These are phyloP conservation scores for Tolypocladium tundrense DNA, from an alignment of 2,329 filamentous ascomycete species.

Conservation along the genomic window DNA sequence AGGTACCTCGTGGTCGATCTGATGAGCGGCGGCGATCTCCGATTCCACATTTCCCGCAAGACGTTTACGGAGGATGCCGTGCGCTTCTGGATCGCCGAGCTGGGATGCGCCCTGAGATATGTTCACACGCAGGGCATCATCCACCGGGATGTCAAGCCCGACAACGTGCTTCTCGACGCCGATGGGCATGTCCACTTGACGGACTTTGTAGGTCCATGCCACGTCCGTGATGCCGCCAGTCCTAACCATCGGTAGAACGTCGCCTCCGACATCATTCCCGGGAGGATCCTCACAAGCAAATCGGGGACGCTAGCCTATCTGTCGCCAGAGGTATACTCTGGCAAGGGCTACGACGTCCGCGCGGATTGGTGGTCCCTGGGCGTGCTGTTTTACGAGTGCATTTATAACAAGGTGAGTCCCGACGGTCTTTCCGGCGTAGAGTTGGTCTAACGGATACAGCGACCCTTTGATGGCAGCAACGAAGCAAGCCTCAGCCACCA, in stretches of 20 bases:
- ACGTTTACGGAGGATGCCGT: slow-evolving; percentile 97
- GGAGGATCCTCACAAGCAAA: slow-evolving; percentile 82
- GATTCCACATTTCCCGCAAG: slow-evolving; percentile 96
- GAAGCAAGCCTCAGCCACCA: slow-evolving; percentile 71
- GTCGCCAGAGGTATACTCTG: slow-evolving; percentile 88
- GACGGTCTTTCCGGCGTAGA: neutral
- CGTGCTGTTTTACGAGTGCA: slow-evolving; percentile 98
- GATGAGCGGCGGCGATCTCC: slow-evolving; percentile 93
- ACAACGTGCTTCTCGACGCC: slow-evolving; percentile 79
- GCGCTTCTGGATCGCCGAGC: slow-evolving; percentile 90
- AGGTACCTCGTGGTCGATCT: slow-evolving; percentile 97
- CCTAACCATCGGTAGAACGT: slow-evolving; percentile 63
- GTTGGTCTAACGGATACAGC: slow-evolving; percentile 35
- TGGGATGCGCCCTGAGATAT: slow-evolving; percentile 84
- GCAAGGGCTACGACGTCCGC: slow-evolving; percentile 77
- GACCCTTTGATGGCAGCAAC: slow-evolving; percentile 85
- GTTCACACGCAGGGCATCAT: slow-evolving; percentile 81
- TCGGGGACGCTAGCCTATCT: slow-evolving; percentile 94
- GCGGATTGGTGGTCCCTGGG: slow-evolving; percentile 99
- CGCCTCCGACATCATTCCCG: slow-evolving; percentile 80
- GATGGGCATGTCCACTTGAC: slow-evolving; percentile 95
- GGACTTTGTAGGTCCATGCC: slow-evolving; percentile 65
- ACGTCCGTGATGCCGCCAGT: neutral
- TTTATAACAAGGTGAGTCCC: slow-evolving; percentile 80
- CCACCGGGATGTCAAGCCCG: slow-evolving; percentile 84